These are phyloP conservation scores for Penicillium riverlandense DNA, from an alignment of 495 filamentous ascomycete genomes.

Conservation along the genomic window DNA sequence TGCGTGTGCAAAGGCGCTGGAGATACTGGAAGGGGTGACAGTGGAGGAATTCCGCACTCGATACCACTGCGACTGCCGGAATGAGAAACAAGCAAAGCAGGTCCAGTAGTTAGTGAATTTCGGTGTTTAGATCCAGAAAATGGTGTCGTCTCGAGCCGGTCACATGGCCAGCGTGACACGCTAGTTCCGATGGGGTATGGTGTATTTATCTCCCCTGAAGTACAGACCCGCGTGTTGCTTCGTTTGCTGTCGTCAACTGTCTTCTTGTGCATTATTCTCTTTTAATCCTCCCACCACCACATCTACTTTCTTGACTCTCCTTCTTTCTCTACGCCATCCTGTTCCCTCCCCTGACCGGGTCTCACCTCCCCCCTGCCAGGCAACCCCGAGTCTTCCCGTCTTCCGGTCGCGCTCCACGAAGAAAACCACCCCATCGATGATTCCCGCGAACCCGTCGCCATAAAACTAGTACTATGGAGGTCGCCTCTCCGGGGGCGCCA, in stretches of 20 bases:
- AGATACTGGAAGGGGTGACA: conserved; percentile 48
- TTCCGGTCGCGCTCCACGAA: conserved; percentile 12
- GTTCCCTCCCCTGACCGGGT: not conserved
- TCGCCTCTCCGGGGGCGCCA: conserved; percentile 37
- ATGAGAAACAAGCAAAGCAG: not conserved
- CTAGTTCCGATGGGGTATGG: conserved; percentile 17
- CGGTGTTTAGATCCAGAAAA: not conserved
- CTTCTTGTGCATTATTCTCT: conserved; percentile 11
- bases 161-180: conserved; percentile 16
- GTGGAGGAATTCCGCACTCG: conserved; percentile 50
- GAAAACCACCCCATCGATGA: conserved; percentile 23
- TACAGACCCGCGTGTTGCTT: conserved; percentile 7
- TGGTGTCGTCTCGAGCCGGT: conserved; percentile 7
- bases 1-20: conserved; percentile 61
- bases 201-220: conserved; percentile 23
- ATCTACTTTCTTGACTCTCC: not conserved
- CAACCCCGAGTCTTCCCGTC: conserved; percentile 11
- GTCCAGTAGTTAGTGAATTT: not conserved
- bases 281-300: too few species aligned
- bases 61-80: conserved; percentile 58
- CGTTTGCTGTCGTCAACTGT: conserved; percentile 7
- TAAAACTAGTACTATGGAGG: conserved; percentile 38
- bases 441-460: conserved; percentile 11
- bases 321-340: not conserved
- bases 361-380: conserved; percentile 13